phyloP scores from a whole-genome alignment of 1,284 basidiomycete species.

The Cutaneotrichosporon sp. region DNA sequence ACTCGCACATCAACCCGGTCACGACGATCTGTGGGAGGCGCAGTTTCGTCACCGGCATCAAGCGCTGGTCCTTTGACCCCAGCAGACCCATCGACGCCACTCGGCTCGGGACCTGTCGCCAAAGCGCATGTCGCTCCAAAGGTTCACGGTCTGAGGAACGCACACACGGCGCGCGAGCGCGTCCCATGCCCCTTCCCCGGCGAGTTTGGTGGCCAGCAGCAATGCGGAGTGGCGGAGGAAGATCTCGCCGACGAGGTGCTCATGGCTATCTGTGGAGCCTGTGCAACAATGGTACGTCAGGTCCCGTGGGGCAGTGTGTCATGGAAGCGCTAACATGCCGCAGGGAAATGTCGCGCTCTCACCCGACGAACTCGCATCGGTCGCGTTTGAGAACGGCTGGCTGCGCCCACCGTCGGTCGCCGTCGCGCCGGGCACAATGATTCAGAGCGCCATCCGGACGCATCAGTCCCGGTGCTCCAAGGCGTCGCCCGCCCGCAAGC shows the following conservation, averaged over 20 bases:
- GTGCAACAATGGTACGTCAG: constrained; percentile 42
- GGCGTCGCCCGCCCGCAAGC: constrained; percentile 30
- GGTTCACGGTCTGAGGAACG: constrained; percentile 43
- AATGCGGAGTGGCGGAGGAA: constrained; percentile 42
- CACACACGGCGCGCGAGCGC: constrained; percentile 35
- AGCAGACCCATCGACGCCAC: constrained; percentile 10
- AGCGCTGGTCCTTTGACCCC: constrained; percentile 12
- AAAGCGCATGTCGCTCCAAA: constrained; percentile 35
- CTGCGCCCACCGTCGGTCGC: constrained; percentile 49
- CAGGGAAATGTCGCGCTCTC: constrained; percentile 51
- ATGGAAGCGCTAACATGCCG: background rate
- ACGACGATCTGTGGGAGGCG: constrained; percentile 10
- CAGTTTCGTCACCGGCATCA: constrained; percentile 9
- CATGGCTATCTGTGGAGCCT: constrained; percentile 48
- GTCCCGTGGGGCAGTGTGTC: background rate
- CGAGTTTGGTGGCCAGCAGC: constrained; percentile 42
- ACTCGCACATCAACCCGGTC: constrained; percentile 8
- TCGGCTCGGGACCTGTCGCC: background rate
- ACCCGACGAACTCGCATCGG: constrained; percentile 45
- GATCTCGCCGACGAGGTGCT: constrained; percentile 49
- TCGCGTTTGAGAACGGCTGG: constrained; percentile 47
- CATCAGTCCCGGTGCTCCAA: constrained; percentile 45
- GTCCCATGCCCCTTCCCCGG: constrained; percentile 43
- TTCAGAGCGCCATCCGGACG: constrained; percentile 47
- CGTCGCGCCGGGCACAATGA: constrained; percentile 40